Evolutionary conservation across 1,284 basidiomycete species (phyloP).

Genomic region (Ganoderma sp.): DNA sequence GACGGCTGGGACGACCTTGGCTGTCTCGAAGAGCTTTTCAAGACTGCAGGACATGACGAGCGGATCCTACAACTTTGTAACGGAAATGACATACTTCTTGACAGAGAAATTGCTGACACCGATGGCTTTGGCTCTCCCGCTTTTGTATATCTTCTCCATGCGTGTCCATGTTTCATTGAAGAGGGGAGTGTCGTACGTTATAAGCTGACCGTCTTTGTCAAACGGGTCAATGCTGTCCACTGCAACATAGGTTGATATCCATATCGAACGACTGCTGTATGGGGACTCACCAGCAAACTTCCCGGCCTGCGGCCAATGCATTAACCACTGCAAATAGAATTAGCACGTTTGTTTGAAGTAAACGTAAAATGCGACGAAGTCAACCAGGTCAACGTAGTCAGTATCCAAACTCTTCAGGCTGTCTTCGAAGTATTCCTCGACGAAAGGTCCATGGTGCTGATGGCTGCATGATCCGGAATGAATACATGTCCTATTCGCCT

Average conservation of each 20-base stretch:
- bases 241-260: slow-evolving; percentile 4
- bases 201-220: slow-evolving; percentile 35
- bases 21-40: slow-evolving; percentile 48
- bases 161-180: slow-evolving; percentile 60
- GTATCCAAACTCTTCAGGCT: slow-evolving; percentile 40
- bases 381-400: slow-evolving; percentile 43
- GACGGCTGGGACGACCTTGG: slow-evolving; percentile 59
- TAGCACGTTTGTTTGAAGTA: not conserved
- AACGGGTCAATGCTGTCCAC: slow-evolving; percentile 32
- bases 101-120: slow-evolving; percentile 76
- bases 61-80: not conserved
- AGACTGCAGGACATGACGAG: slow-evolving; percentile 39
- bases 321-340: slow-evolving; percentile 35
- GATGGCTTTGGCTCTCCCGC: slow-evolving; percentile 58
- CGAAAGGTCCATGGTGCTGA: slow-evolving; percentile 29
- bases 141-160: slow-evolving; percentile 60
- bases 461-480: not conserved
- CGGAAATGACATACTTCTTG: slow-evolving; percentile 47
- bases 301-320: slow-evolving; percentile 43
- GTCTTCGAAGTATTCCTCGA: slow-evolving; percentile 39
- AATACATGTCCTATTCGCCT: not conserved
- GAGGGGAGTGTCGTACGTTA: slow-evolving; percentile 50
- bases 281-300: slow-evolving; percentile 32
- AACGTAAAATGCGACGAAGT: not conserved
- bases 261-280: not conserved